A percentile compares a stretch with the other conserved stretches of the same genome.
Conservation (phyloP, 1,139 yeast species). For the Blastobotrys aristatus region DNA sequence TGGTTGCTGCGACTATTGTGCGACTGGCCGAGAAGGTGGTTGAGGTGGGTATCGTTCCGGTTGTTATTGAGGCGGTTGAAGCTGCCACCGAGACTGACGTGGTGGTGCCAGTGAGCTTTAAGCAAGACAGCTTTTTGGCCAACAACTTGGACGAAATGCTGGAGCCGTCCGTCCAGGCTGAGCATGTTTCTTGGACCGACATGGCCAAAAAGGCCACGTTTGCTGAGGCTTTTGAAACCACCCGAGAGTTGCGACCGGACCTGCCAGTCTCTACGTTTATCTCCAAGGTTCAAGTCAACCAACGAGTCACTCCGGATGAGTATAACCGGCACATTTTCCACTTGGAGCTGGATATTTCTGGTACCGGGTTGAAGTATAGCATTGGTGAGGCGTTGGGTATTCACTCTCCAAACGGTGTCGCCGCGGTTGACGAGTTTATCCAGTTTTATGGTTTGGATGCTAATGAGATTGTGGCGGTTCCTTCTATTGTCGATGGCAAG, state of each 20-base stretch:
- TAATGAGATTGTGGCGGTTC: slow-evolving; percentile 61
- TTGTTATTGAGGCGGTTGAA: slow-evolving; percentile 21
- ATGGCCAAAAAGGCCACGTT: slow-evolving; percentile 70
- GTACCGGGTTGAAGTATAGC: slow-evolving; percentile 85
- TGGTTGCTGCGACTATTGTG: slow-evolving; percentile 76
- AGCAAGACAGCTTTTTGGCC: slow-evolving; percentile 34
- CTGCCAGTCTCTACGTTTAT: slow-evolving; percentile 79
- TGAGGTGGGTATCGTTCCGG: slow-evolving; percentile 30
- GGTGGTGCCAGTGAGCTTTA: slow-evolving; percentile 25
- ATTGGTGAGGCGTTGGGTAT: slow-evolving; percentile 97
- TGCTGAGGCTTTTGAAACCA: slow-evolving; percentile 67
- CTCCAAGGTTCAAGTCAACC: slow-evolving; percentile 87
- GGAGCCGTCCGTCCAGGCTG: slow-evolving; percentile 42
- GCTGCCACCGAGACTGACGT: slow-evolving; percentile 13
- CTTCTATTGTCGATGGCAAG: slow-evolving; percentile 57
- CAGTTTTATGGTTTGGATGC: slow-evolving; percentile 66
- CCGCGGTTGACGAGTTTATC: slow-evolving; percentile 64
- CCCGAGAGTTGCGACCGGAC: slow-evolving; percentile 74
- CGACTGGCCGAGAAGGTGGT: slow-evolving; percentile 43
- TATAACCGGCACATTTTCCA: slow-evolving; percentile 96
- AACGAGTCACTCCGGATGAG: slow-evolving; percentile 85
- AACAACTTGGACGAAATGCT: slow-evolving; percentile 47
- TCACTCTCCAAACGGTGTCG: slow-evolving; percentile 77
- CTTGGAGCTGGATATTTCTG: slow-evolving; percentile 85
- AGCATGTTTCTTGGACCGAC: slow-evolving; percentile 44